phyloP scores from a whole-genome alignment of 352 stramenopile species.

The Globisporangium barbulae region DNA sequence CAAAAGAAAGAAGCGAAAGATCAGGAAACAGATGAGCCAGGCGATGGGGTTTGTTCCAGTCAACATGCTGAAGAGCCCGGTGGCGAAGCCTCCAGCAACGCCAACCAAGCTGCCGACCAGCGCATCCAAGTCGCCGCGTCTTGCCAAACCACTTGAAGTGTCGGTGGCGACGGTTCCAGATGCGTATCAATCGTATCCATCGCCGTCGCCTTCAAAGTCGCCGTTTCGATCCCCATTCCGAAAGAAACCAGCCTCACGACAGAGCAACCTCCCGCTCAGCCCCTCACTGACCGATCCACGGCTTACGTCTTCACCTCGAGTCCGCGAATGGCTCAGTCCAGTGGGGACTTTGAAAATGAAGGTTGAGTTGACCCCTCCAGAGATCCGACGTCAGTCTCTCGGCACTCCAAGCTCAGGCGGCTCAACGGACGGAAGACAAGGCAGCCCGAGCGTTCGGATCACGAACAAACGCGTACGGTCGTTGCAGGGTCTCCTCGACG shows the following conservation, averaged over 20 bases:
- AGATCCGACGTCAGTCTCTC: conserved; percentile 28
- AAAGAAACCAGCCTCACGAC: conserved; percentile 55
- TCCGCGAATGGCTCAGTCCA: conserved; percentile 69
- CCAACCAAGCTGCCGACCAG: conserved; percentile 34
- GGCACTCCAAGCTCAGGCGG: conserved; percentile 10
- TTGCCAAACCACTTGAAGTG: conserved; percentile 43
- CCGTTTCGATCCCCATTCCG: conserved; percentile 74
- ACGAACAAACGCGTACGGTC: conserved; percentile 75
- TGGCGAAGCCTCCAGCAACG: conserved; percentile 32
- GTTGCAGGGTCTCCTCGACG: conserved; percentile 72
- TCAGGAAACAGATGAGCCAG: conserved; percentile 63
- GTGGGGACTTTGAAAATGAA: conserved; percentile 36
- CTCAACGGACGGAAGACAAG: conserved; percentile 17
- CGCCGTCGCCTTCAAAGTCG: conserved; percentile 56
- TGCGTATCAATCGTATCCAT: conserved; percentile 36
- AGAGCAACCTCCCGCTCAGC: conserved; percentile 21
- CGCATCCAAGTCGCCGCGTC: conserved; percentile 42
- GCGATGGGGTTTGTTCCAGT: conserved; percentile 64
- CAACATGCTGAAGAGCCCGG: conserved; percentile 62
- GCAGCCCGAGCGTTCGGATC: conserved; percentile 20
- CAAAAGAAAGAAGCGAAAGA: conserved; percentile 77
- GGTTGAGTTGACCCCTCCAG: conserved; percentile 22
- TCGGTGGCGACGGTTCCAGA: conserved; percentile 41
- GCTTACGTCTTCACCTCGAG: conserved; percentile 24
- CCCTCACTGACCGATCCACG: conserved; percentile 18